phyloP scores from a whole-genome alignment of 208 protist genomes.

The Zelonia costaricensis region DNA sequence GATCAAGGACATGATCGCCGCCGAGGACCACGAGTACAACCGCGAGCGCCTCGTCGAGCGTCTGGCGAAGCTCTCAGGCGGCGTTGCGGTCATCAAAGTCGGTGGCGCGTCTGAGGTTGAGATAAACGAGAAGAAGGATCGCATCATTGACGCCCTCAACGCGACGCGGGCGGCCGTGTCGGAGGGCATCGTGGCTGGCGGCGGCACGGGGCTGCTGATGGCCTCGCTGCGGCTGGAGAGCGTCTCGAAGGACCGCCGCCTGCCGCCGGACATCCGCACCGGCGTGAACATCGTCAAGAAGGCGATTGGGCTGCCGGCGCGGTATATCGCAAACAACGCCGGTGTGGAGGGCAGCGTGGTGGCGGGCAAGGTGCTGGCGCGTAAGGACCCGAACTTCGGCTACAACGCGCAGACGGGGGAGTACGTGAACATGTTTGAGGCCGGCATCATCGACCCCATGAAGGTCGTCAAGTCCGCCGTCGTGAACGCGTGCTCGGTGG shows the following conservation, averaged over 20 bases:
- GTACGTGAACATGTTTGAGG: conserved; percentile 98
- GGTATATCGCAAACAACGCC: conserved; percentile 97
- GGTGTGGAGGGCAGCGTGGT: conserved; percentile 98
- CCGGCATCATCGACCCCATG: conserved; percentile 99
- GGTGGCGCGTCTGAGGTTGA: conserved; percentile 99
- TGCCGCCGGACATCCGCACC: conserved; percentile 71
- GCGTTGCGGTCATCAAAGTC: conserved; percentile 97
- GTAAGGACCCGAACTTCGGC: conserved; percentile 87
- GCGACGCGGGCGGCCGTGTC: conserved; percentile 98
- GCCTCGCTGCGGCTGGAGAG: conserved; percentile 84
- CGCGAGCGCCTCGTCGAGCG: conserved; percentile 98
- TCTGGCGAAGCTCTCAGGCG: conserved; percentile 82
- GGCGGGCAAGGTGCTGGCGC: conserved; percentile 94
- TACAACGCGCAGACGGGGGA: conserved; percentile 96
- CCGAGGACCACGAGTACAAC: conserved; percentile 97
- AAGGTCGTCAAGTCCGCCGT: conserved; percentile 99
- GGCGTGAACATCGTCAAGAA: conserved; percentile 85
- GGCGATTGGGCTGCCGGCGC: conserved; percentile 81
- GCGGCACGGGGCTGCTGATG: conserved; percentile 97
- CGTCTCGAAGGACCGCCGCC: conserved; percentile 71
- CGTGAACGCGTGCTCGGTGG: conserved; percentile 97
- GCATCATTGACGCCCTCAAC: conserved; percentile 99
- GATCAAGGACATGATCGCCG: conserved; percentile 95
- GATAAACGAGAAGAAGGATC: conserved; percentile 99
- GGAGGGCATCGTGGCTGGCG: conserved; percentile 98